These are phyloP conservation scores for Prunus dulcis DNA, from an alignment of 306 rosid species.

Conservation along the genomic window DNA sequence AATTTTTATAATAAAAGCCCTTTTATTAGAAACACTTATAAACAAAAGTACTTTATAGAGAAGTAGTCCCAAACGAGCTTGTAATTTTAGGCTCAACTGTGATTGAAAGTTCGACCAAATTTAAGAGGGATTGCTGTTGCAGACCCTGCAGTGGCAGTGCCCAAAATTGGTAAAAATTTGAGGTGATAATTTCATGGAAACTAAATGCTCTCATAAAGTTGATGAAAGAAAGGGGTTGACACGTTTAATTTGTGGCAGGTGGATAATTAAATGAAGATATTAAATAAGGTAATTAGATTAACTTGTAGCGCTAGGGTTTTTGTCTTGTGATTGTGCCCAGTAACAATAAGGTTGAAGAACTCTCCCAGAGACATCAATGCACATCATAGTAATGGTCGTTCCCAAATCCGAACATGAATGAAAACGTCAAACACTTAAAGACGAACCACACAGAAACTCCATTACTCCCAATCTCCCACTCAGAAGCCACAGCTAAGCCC, in stretches of 20 bases:
- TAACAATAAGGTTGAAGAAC: not conserved
- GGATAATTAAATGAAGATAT: not conserved
- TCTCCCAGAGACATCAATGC: not conserved
- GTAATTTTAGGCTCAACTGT: too few relatives aligned
- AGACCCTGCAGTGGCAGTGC: not conserved
- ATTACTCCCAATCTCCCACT: not conserved
- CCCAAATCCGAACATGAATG: conserved; percentile 7
- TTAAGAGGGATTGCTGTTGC: not conserved
- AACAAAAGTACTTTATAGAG: too few relatives aligned
- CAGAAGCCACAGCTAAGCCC: not conserved
- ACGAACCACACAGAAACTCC: conserved; percentile 1
- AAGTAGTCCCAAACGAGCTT: fast-evolving
- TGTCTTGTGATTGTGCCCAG: not conserved
- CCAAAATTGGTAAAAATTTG: not conserved
- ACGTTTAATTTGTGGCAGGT: conserved; percentile 1
- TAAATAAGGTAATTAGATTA: not conserved
- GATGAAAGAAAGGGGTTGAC: not conserved
- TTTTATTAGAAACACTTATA: too few relatives aligned
- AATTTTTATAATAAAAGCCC: too few relatives aligned
- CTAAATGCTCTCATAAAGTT: not conserved
- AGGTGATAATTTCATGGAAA: not conserved
- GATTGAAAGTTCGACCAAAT: not conserved
- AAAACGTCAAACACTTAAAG: conserved; percentile 35
- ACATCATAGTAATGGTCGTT: conserved; percentile 23
- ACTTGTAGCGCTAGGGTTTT: not conserved